These are phyloP conservation scores for Balamuthia mandrillaris DNA, from an alignment of 208 protist species.

Conservation along the genomic window DNA sequence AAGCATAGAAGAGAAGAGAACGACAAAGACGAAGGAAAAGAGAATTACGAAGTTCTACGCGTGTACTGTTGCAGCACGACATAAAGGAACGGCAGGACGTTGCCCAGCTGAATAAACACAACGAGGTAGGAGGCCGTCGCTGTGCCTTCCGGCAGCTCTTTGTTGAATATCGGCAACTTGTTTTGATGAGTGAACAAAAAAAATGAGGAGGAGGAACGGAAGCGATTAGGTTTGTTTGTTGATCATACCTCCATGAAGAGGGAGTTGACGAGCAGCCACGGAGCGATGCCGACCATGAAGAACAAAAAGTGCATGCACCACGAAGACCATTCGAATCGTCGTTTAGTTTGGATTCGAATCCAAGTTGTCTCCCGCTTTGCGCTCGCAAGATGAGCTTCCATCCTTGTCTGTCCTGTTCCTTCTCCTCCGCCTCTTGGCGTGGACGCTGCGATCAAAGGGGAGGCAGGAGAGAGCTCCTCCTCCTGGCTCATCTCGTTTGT, in stretches of 20 bases:
- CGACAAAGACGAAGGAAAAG: background rate
- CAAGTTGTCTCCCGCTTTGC: no score
- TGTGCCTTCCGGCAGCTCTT: background rate
- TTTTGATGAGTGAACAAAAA: no score
- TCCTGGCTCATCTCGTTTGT: no score
- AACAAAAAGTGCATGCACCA: constrained; percentile 16
- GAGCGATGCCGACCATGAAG: constrained; percentile 2
- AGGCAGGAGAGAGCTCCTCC: no score
- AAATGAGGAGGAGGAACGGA: no score
- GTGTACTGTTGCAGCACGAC: constrained; percentile 4
- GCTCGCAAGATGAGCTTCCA: no score
- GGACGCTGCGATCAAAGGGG: no score
- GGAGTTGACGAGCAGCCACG: constrained; percentile 8
- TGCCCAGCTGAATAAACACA: constrained; percentile 24
- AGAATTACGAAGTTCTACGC: background rate
- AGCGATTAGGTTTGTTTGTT: no score
- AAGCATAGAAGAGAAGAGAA: background rate
- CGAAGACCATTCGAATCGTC: no score
- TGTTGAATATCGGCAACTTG: background rate
- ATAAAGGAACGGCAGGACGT: background rate
- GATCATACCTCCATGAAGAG: constrained; percentile 30
- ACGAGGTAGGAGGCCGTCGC: constrained; percentile 16
- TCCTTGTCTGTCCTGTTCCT: no score
- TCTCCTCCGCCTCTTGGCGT: no score
- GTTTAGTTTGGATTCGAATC: no score